These are phyloP conservation scores for Alternaria atra DNA, from an alignment of 2,329 filamentous ascomycete species.

Conservation along the genomic window DNA sequence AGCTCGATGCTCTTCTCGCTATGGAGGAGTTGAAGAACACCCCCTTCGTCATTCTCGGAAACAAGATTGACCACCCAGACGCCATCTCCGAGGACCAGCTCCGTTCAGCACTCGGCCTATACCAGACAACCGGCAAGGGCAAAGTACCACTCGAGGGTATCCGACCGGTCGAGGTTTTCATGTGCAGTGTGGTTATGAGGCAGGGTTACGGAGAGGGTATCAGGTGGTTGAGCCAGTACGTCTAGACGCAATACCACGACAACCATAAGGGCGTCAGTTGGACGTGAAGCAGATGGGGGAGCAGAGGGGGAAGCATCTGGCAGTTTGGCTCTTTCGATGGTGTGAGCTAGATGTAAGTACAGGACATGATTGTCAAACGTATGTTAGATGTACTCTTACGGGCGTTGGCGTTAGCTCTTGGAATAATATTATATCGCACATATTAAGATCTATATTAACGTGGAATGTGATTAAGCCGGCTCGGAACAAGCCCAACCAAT, in stretches of 20 bases:
- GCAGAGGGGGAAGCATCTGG: neutral
- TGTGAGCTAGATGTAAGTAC: conserved; percentile 9
- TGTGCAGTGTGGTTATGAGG: conserved; percentile 99
- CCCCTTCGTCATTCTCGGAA: conserved; percentile 93
- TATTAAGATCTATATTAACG: neutral
- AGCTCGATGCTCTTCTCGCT: conserved; percentile 89
- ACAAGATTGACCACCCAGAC: conserved; percentile 99
- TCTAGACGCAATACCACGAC: conserved; percentile 30
- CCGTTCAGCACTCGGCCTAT: conserved; percentile 88
- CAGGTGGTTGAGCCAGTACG: conserved; percentile 54
- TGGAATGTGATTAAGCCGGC: neutral
- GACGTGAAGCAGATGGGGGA: neutral
- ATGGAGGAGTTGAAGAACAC: conserved; percentile 98
- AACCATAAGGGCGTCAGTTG: neutral
- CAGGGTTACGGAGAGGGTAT: conserved; percentile 68
- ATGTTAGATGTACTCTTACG: conserved; percentile 17
- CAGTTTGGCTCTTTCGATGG: neutral
- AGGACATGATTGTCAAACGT: conserved; percentile 18
- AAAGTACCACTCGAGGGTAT: conserved; percentile 51
- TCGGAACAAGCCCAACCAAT: neutral
- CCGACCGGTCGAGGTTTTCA: conserved; percentile 82
- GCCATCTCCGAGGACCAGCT: conserved; percentile 96
- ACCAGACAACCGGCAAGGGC: conserved; percentile 66
- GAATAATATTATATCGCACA: conserved; percentile 22
- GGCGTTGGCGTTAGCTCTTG: conserved; percentile 31